Evolutionary conservation across 2,329 filamentous ascomycete genomes (phyloP), one percentile per base, ranked within the genome.

Genomic region (Orbilia blumenaviensis): DNA sequence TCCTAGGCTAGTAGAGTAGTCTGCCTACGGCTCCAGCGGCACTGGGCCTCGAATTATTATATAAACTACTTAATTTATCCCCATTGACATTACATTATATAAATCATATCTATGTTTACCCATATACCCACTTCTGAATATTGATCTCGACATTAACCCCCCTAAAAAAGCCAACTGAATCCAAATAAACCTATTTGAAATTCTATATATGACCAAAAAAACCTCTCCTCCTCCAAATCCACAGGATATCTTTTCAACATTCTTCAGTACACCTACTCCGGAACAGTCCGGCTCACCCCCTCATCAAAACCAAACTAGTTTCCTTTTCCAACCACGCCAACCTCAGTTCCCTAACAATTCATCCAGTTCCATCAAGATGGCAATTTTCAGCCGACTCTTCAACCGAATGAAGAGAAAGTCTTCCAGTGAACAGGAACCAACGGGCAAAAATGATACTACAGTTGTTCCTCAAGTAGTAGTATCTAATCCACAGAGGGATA

Each of bases 351-450:
- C 34, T 12, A 21, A n/a, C n/a, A n/a, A n/a, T n/a, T n/a, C 32
- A 34, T 21, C n/a, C 44, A 62, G 29, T 29, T 42, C 41, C 32
- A 36, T 61, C 52, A 68, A 52, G 61, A 69, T 69, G 67, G 32
- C 60, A 25, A 64, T 64, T 23, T 66, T 56, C 18, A 38, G 46
- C 29, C 60, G 67, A 14, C 50, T 72, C 41, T 41, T 72, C 29
- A 52, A 62, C 23, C 36, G 67, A 64, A 64, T 64, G 29, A 72
- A 64, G 58, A 48, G 34, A 10, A 18, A 54, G 12, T 32, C 41
- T 46, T 25, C 46, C 2, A 52, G 21, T 36, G 36, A 12, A 3
- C 16, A 29, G 12, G 18, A 32, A 25, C 8, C 27, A 8, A 14
- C 10, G 10, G 48, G 12, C 21, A 12, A 1, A 27, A 10, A 2